These are phyloP conservation scores for Cystobasidiopsis lactophilus DNA, from an alignment of 768 basidiomycete genomes.

Conservation along the genomic window DNA sequence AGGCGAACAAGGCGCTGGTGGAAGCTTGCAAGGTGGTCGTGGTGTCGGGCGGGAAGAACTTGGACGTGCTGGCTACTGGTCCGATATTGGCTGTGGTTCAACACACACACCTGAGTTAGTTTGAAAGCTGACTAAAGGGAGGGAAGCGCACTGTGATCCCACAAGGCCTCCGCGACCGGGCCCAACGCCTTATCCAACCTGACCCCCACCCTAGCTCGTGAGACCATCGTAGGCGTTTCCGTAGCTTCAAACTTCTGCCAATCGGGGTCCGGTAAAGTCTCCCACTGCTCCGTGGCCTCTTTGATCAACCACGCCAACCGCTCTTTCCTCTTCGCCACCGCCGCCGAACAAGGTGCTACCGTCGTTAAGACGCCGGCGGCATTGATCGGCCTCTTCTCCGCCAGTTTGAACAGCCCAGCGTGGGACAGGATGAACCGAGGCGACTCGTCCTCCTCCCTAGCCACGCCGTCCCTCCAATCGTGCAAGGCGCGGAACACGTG, in stretches of 20 bases:
- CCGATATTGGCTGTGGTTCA: too few species aligned
- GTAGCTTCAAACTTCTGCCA: too few species aligned
- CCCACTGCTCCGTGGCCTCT: background rate
- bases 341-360: background rate
- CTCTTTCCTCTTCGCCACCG: background rate
- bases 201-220: too few species aligned
- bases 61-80: too few species aligned
- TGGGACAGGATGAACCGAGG: conserved; percentile 7
- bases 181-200: too few species aligned
- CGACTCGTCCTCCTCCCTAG: conserved; percentile 7
- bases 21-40: background rate
- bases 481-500: conserved; percentile 6
- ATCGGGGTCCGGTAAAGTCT: background rate
- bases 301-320: background rate
- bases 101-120: too few species aligned
- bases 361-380: background rate
- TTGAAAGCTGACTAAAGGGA: too few species aligned
- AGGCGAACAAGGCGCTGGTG: background rate
- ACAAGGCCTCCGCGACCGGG: too few species aligned
- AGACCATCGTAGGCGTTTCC: too few species aligned
- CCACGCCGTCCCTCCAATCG: conserved; percentile 10
- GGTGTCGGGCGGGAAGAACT: background rate
- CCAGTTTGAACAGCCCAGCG: conserved; percentile 5
- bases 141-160: too few species aligned
- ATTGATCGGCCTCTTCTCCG: conserved; percentile 1